phyloP scores from a whole-genome alignment of 1,139 yeast genomes.

The Saccharomyces hybrid region DNA sequence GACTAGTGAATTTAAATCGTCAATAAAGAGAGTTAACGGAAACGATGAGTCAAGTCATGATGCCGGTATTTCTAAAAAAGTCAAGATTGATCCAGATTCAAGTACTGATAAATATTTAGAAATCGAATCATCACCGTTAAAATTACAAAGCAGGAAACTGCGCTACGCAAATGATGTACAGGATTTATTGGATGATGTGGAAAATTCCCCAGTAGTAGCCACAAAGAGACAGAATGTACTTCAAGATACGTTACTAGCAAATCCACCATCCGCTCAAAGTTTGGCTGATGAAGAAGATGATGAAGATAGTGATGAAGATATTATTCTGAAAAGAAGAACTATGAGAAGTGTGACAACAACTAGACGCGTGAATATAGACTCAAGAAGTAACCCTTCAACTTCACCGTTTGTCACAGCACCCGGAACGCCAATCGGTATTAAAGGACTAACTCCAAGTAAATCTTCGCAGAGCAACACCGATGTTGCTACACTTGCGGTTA shows the following conservation, averaged over 20 bases:
- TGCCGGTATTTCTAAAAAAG: conserved; percentile 9
- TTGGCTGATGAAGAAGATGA: conserved; percentile 17
- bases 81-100: conserved; percentile 12
- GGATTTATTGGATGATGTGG: conserved; percentile 12
- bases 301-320: conserved; percentile 46
- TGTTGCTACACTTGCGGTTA: conserved; percentile 38
- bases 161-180: conserved; percentile 7
- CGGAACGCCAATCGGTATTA: conserved; percentile 21
- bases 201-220: conserved; percentile 5
- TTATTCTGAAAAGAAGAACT: conserved; percentile 39
- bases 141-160: conserved; percentile 5
- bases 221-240: neutral
- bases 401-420: conserved; percentile 34
- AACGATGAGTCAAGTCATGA: neutral
- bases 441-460: conserved; percentile 17
- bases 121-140: conserved; percentile 20
- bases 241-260: neutral
- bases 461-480: conserved; percentile 27
- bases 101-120: conserved; percentile 8
- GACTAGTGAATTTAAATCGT: neutral
- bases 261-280: neutral
- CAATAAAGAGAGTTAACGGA: conserved; percentile 6
- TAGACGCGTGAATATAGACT: conserved; percentile 31
- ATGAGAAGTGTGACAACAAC: conserved; percentile 31
- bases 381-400: conserved; percentile 25